These are phyloP conservation scores for Aspergillus olivimuriae DNA, from an alignment of 495 filamentous ascomycete species.

Conservation along the genomic window DNA sequence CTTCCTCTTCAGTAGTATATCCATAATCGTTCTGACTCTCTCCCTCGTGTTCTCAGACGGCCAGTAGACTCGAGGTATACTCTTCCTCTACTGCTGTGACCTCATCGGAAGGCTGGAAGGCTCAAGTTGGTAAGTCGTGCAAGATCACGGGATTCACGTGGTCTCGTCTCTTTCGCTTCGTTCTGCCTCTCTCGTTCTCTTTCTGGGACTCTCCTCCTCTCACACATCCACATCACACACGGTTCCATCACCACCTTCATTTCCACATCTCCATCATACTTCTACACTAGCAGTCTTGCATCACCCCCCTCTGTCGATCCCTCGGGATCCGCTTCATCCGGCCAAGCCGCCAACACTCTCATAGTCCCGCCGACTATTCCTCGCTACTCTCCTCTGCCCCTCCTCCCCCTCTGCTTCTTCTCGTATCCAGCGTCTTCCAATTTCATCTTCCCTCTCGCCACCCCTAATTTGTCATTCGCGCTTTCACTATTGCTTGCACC, in stretches of 20 bases:
- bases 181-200: slow-evolving; percentile 2
- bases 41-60: too few species aligned
- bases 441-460: slow-evolving; percentile 4
- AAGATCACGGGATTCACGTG: slow-evolving; percentile 4
- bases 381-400: slow-evolving; percentile 2
- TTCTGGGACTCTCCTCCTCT: neutral
- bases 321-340: neutral
- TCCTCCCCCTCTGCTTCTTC: slow-evolving; percentile 1
- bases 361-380: slow-evolving; percentile 1
- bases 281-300: too few species aligned
- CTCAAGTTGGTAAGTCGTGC: too few species aligned
- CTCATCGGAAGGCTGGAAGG: too few species aligned
- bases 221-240: neutral
- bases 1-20: too few species aligned
- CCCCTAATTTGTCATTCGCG: slow-evolving; percentile 5
- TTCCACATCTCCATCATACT: too few species aligned
- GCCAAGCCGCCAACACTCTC: neutral
- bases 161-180: slow-evolving; percentile 1
- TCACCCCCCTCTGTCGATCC: too few species aligned
- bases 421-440: neutral
- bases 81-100: too few species aligned
- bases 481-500: neutral
- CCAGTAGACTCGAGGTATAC: too few species aligned
- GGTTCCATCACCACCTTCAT: neutral
- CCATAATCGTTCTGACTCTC: too few species aligned